Evolutionary conservation across 2,329 filamentous ascomycete genomes (phyloP), one percentile per base, ranked within the genome.

Genomic region (Apiospora sp.): DNA sequence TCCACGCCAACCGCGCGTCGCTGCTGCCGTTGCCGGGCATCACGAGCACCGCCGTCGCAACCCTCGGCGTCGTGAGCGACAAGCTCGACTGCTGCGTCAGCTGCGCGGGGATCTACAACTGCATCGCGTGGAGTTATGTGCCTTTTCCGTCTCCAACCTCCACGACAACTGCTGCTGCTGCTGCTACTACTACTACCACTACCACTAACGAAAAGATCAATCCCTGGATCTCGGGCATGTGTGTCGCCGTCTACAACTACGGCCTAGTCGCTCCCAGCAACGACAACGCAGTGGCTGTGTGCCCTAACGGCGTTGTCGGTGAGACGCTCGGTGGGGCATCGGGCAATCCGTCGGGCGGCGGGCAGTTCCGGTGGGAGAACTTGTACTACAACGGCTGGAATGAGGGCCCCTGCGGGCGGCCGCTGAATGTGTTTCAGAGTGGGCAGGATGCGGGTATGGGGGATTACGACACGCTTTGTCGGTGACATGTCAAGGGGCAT

Each of bases 361-460:
- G 37, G 16, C 30, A 8, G 24, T 24, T 37, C 46, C 68, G 68
- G 5, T 49, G 68, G 68, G 34, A 27, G 22, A 54, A 54, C 24
- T 19, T 70, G 24, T 51, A 70, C 48, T 37, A 51, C 68, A 70
- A 70, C 68, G 68, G 68, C 4, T 58, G 68, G 68, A 70, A 70
- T 19, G 24, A 70, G 68, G 68, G 68, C 1, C 46, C 48, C 0
- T 58, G 68, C 30, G 68, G 68, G 16, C 16, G 44, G 3, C 68
- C 68, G 14, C 8, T 16, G 8, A 43, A 58, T 24, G 48, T 51
- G 44, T 51, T 58, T 12, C 68, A 58, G 27, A 70, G 68, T 10
- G 68, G 68, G 6, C 30, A 41, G 46, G 48, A 51, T 24, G 44
- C 13, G 27, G 68, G 68, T 1, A 37, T 30, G 30, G 37, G 24